Conservation (phyloP, 2,329 filamentous ascomycete genomes). For the Calonectria fujianensis region DNA sequence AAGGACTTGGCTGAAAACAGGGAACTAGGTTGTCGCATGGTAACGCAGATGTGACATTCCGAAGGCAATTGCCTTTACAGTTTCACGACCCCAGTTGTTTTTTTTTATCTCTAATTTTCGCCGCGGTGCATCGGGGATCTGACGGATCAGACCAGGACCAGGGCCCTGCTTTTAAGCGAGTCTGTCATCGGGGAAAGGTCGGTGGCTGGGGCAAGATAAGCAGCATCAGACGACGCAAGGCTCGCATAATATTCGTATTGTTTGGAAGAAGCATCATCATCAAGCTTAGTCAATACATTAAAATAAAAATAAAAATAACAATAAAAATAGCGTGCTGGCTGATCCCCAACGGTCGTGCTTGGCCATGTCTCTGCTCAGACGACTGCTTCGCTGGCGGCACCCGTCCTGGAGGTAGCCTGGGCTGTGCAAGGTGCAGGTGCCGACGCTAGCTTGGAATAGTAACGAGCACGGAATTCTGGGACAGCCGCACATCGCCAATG, state of each 20-base stretch:
- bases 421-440: conserved; percentile 28
- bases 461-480: neutral
- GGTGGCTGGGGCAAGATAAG: conserved; percentile 11
- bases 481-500: conserved; percentile 15
- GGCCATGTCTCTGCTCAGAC: neutral
- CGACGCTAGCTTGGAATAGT: conserved; percentile 18
- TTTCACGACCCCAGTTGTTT: neutral
- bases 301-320: neutral
- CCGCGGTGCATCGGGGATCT: conserved; percentile 9
- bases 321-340: neutral
- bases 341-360: neutral
- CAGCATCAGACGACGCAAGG: neutral
- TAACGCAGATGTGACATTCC: conserved; percentile 1
- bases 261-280: conserved; percentile 1
- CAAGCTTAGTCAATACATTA: neutral
- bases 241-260: conserved; percentile 29
- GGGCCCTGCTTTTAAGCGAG: neutral
- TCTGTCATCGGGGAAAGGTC: neutral
- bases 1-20: conserved; percentile 5
- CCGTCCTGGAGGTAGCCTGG: conserved; percentile 6
- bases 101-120: neutral
- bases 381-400: neutral
- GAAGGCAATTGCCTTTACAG: conserved; percentile 18
- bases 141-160: neutral
- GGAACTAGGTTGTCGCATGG: conserved; percentile 5